phyloP scores from a whole-genome alignment of 805 yeast genomes.

The Yamadazyma kitorensis region DNA sequence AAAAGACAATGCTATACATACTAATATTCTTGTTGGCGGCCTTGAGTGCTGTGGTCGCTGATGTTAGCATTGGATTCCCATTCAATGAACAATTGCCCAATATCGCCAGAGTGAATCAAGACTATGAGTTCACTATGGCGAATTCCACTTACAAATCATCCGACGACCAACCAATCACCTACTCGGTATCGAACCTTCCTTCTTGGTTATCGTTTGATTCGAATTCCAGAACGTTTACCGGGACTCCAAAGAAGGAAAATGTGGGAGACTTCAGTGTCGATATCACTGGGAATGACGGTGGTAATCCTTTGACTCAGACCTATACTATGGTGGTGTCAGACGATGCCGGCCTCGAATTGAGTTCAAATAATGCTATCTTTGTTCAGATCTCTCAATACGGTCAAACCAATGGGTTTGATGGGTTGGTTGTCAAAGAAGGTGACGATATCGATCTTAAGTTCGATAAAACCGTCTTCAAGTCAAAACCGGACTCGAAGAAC shows the following conservation, averaged over 20 bases:
- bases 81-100: conserved; percentile 81
- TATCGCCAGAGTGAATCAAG: conserved; percentile 69
- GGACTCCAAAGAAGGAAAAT: conserved; percentile 55
- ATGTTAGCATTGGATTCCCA: conserved; percentile 58
- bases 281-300: conserved; percentile 68
- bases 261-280: conserved; percentile 41
- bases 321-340: conserved; percentile 62
- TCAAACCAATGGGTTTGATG: conserved; percentile 70
- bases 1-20: not conserved
- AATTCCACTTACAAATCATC: conserved; percentile 58
- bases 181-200: conserved; percentile 62
- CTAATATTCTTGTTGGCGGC: conserved; percentile 2
- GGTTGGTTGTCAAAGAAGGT: conserved; percentile 72
- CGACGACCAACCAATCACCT: conserved; percentile 44
- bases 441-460: conserved; percentile 64
- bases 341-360: conserved; percentile 51
- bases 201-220: conserved; percentile 76
- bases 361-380: conserved; percentile 41
- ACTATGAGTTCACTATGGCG: conserved; percentile 65
- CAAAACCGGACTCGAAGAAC: conserved; percentile 41
- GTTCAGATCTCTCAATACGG: conserved; percentile 63
- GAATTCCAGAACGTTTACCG: conserved; percentile 57
- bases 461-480: conserved; percentile 51
- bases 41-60: not conserved
- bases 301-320: conserved; percentile 43